Evolutionary conservation across 495 filamentous ascomycete genomes (phyloP).

Genomic region (Xylaria telfairii): DNA sequence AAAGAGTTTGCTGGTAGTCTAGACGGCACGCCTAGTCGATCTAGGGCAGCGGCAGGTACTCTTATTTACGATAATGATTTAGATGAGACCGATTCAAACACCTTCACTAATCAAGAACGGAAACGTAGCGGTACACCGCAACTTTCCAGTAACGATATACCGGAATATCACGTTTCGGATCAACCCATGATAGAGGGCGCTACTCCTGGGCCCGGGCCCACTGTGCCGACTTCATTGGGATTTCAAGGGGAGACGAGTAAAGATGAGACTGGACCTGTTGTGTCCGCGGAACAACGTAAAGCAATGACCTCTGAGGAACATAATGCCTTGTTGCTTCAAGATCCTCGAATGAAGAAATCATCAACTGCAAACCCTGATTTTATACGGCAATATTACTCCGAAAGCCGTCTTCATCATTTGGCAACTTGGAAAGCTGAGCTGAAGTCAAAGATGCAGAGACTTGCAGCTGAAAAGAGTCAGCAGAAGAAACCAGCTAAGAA

Average conservation of each 20-base stretch:
- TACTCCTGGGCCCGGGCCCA: neutral
- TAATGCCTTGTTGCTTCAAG: constrained; percentile 79
- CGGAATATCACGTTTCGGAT: neutral
- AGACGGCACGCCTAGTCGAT: constrained; percentile 25
- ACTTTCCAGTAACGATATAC: neutral
- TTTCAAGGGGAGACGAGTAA: constrained; percentile 33
- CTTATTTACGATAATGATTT: neutral
- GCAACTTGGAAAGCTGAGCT: constrained; percentile 95
- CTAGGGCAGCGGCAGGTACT: neutral
- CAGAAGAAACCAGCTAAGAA: constrained; percentile 45
- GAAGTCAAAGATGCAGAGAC: constrained; percentile 81
- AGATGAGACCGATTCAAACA: neutral
- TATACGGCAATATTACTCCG: constrained; percentile 88
- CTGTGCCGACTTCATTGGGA: neutral
- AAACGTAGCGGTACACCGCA: neutral
- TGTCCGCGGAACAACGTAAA: constrained; percentile 41
- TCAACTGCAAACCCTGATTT: constrained; percentile 91
- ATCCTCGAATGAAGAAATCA: constrained; percentile 82
- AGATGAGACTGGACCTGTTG: constrained; percentile 23
- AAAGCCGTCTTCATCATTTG: constrained; percentile 91
- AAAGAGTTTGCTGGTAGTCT: constrained; percentile 43
- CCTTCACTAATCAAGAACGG: neutral
- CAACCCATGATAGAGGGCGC: neutral
- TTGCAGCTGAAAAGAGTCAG: constrained; percentile 66
- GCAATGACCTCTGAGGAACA: constrained; percentile 85